Conservation (phyloP, 2,329 filamentous ascomycete species). For the Venturia effusa region DNA sequence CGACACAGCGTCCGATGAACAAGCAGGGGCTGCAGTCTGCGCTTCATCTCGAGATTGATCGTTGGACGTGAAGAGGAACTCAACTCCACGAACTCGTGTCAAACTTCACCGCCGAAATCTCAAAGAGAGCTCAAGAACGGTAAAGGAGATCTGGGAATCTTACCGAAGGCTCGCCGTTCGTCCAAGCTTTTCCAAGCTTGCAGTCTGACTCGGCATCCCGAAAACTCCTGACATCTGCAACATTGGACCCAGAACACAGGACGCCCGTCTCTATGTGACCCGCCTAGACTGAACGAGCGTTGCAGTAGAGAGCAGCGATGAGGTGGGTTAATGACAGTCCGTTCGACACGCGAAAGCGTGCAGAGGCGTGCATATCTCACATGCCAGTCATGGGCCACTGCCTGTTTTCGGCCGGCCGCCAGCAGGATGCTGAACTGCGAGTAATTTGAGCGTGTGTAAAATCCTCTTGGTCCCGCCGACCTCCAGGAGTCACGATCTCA, state of each 20-base stretch:
- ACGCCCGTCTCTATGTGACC: background rate
- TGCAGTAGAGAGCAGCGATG: background rate
- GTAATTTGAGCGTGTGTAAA: no score
- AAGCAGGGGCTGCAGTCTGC: background rate
- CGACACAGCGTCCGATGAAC: no score
- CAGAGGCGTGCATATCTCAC: background rate
- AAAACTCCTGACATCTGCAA: background rate
- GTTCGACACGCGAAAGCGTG: background rate
- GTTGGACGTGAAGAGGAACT: no score
- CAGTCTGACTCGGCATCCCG: slow-evolving; percentile 19
- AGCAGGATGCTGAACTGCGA: no score
- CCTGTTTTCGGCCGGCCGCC: no score
- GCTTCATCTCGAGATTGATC: background rate
- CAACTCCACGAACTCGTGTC: no score
- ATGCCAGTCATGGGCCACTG: no score
- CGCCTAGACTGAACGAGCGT: background rate
- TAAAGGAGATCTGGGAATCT: background rate
- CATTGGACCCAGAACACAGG: background rate
- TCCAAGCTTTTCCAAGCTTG: background rate
- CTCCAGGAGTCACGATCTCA: no score
- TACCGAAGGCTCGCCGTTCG: background rate
- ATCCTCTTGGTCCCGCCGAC: no score
- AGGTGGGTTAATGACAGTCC: no score
- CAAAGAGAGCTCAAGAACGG: background rate
- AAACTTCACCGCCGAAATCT: no score